Base-by-base conservation (phyloP, 768 basidiomycete species). In the Tylopilus subfusipes region DNA sequence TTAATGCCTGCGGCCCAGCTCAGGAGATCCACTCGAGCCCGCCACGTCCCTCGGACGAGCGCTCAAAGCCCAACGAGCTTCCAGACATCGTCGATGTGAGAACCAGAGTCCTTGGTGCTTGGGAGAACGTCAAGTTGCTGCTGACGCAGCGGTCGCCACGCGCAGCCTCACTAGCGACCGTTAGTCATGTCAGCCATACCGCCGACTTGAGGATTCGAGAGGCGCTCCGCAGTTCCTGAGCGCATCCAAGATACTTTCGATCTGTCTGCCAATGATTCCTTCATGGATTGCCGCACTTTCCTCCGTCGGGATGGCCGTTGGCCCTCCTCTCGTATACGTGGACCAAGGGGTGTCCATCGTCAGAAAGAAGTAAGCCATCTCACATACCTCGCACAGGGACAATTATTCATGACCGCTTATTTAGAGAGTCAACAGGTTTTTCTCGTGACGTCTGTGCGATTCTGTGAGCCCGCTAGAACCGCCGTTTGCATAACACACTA, bases 371-470 rank as follows among this genome's bases (percentile, higher is more conserved):
- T 80, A 47, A 54, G 78, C 68, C 14, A 22, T 56, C 48, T 36
- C 51, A 34, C 38, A 19, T 42, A 49, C 31, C 22, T 61, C 24
- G 34, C 27, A 24, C 34, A n/a, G 36, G 42, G 24, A 52, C 43
- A 21, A 38, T 42, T 34, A 25, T 43, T 62, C 49, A 54, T 42
- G 19, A 45, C 38, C 27, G 22, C 52, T 16, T 42, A 45, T 40
- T n/a, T 50, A 93, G 91, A 71, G 88, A 93, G 61, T 80, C 90
- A 5, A 87, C 87, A 38, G 91, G 91, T 3, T 93, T 93, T 67
- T 92, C 91, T 51, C 81, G 82, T 64, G 91, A 93, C 66, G 84
- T 93, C 50, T 92, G 90, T 64, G 91, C 87, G 9, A 92, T 93
- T 54, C 72, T 93, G 84, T 90, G 56, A 69, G 74, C 71, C 54